A percentile compares a stretch with the other conserved stretches of the same genome.
Conservation (phyloP, 345 rosid species). For the Ceriops tagal region DNA sequence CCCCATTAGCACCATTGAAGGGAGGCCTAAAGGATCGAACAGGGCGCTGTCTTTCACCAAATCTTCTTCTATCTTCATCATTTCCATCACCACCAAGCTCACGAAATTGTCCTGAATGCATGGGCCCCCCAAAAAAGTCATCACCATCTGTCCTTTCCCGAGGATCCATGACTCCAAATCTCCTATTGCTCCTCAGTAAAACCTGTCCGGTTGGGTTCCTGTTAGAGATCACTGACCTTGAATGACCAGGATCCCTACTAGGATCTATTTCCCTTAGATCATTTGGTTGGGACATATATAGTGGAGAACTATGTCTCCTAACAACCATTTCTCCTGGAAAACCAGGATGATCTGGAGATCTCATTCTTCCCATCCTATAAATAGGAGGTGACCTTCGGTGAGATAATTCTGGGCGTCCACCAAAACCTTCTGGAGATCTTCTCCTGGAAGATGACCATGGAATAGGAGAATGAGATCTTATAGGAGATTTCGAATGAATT, state of each 20-base stretch:
- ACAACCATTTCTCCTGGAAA: conserved; percentile 49
- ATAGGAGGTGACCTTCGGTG: conserved; percentile 61
- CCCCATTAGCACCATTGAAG: conserved; percentile 42
- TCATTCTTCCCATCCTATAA: conserved; percentile 54
- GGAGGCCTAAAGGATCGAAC: conserved; percentile 59
- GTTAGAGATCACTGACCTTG: conserved; percentile 45
- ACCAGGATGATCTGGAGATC: conserved; percentile 66
- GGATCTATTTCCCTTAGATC: conserved; percentile 59
- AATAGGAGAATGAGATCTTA: conserved; percentile 60
- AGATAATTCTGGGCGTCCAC: conserved; percentile 54
- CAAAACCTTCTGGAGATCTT: conserved; percentile 67
- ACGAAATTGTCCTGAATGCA: conserved; percentile 57
- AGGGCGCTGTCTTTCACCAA: conserved; percentile 60
- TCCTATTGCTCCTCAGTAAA: conserved; percentile 51
- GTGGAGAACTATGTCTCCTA: conserved; percentile 72
- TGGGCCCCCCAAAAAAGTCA: conserved; percentile 52
- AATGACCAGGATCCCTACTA: conserved; percentile 50
- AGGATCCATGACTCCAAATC: conserved; percentile 50
- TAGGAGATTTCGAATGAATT: conserved; percentile 65
- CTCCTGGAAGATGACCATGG: conserved; percentile 67
- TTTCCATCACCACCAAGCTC: conserved; percentile 55
- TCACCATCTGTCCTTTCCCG: conserved; percentile 55
- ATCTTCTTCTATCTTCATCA: conserved; percentile 61
- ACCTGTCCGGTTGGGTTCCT: conserved; percentile 62
- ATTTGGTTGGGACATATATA: conserved; percentile 51